A percentile compares a stretch with the other conserved stretches of the same genome.
phyloP scores from a whole-genome alignment of 2,329 filamentous ascomycete genomes.

The Cordyceps javanica region DNA sequence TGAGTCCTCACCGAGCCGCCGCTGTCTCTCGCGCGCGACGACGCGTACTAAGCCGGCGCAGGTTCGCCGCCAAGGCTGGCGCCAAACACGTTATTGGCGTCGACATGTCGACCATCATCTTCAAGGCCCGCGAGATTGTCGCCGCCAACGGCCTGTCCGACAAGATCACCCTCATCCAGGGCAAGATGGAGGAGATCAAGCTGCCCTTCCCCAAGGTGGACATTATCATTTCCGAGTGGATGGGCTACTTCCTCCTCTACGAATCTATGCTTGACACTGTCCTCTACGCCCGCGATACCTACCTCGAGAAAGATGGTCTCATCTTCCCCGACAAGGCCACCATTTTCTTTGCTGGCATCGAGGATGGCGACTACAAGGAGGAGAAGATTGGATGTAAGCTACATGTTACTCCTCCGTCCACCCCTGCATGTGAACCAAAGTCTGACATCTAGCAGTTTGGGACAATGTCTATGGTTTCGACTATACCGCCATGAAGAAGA shows the following conservation, averaged over 20 bases:
- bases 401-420: neutral
- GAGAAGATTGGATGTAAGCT: conserved; percentile 97
- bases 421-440: neutral
- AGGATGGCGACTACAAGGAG: conserved; percentile 99
- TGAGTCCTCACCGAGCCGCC: conserved; percentile 38
- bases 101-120: conserved; percentile 99
- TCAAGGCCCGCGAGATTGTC: conserved; percentile 96
- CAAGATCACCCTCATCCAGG: conserved; percentile 96
- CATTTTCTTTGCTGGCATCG: conserved; percentile 93
- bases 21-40: neutral
- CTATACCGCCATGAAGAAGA: conserved; percentile 88
- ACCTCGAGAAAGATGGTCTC: conserved; percentile 76
- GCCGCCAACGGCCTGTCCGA: conserved; percentile 83
- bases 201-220: conserved; percentile 93
- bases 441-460: conserved; percentile 64
- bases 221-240: conserved; percentile 99
- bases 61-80: conserved; percentile 94
- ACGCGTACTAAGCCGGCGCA: conserved; percentile 30
- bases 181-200: conserved; percentile 98
- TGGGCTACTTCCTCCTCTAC: conserved; percentile 98
- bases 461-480: conserved; percentile 98
- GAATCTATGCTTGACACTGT: conserved; percentile 99
- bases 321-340: conserved; percentile 99
- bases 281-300: conserved; percentile 89
- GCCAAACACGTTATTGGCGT: conserved; percentile 98